Conservation (phyloP, 768 basidiomycete genomes). For the Solioccasus polychromus region DNA sequence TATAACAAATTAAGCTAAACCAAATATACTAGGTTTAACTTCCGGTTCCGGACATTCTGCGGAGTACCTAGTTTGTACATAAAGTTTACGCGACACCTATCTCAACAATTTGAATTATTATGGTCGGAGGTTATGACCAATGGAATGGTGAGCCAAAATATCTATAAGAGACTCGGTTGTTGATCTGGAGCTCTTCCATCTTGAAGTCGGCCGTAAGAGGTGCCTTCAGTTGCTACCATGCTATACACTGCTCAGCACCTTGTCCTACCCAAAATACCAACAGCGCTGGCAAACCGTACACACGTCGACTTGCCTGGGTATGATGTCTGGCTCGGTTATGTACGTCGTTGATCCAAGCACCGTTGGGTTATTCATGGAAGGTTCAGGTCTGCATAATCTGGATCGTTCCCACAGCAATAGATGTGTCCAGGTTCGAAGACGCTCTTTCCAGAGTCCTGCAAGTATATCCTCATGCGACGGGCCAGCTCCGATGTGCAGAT, state of each 20-base stretch:
- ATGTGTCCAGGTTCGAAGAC: slow-evolving; percentile 5
- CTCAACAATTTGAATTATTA: too few species aligned
- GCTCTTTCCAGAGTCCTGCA: slow-evolving; percentile 14
- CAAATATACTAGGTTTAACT: too few species aligned
- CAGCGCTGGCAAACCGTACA: slow-evolving; percentile 1
- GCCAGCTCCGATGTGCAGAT: slow-evolving; percentile 6
- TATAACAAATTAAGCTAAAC: too few species aligned
- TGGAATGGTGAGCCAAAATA: too few species aligned
- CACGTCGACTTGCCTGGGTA: slow-evolving; percentile 15
- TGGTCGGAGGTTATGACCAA: too few species aligned
- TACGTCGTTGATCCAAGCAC: not conserved
- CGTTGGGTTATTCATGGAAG: not conserved
- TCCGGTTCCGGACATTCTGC: too few species aligned
- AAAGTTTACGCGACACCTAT: too few species aligned
- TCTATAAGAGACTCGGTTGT: too few species aligned
- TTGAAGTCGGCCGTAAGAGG: too few species aligned
- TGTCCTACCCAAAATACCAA: slow-evolving; percentile 10
- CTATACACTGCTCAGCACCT: not conserved
- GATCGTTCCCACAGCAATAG: slow-evolving; percentile 3
- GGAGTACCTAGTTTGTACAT: too few species aligned
- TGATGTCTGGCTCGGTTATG: slow-evolving; percentile 11
- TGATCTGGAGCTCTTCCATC: too few species aligned
- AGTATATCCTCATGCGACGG: slow-evolving; percentile 12
- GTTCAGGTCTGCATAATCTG: slow-evolving; percentile 4
- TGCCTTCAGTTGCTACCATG: slow-evolving; percentile 2